These are phyloP conservation scores for Sungouiozyma ichnusensis DNA, from an alignment of 805 yeast genomes.

Conservation along the genomic window DNA sequence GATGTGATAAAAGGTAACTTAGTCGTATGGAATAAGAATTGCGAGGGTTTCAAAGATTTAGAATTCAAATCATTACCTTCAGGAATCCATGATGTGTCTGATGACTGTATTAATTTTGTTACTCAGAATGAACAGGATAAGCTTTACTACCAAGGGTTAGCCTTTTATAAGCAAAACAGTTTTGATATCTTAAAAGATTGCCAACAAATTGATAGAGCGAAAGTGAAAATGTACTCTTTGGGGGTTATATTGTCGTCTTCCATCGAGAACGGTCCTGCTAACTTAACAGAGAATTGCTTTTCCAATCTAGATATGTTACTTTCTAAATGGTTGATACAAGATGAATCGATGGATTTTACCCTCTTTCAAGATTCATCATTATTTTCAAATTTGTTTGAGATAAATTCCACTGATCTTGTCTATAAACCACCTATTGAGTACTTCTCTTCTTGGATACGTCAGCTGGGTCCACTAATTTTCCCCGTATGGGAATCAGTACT, in stretches of 20 bases:
- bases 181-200: constrained; percentile 16
- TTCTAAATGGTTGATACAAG: constrained; percentile 14
- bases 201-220: constrained; percentile 29
- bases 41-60: constrained; percentile 30
- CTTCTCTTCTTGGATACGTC: neutral
- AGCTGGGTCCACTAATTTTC: constrained; percentile 26
- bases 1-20: constrained; percentile 27
- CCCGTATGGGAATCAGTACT: constrained; percentile 27
- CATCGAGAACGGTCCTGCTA: constrained; percentile 27
- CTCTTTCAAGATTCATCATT: constrained; percentile 4
- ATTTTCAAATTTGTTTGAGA: neutral
- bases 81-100: constrained; percentile 44
- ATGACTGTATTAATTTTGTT: constrained; percentile 47
- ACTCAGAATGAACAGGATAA: constrained; percentile 15
- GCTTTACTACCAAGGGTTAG: constrained; percentile 34
- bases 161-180: constrained; percentile 40
- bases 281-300: constrained; percentile 13
- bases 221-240: constrained; percentile 52
- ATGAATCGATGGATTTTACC: constrained; percentile 5
- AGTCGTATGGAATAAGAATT: constrained; percentile 17
- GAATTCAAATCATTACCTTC: constrained; percentile 63
- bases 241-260: constrained; percentile 43
- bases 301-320: constrained; percentile 14
- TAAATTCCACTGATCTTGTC: neutral
- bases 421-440: neutral